Percentiles rank a stretch among this genome's conserved stretches.
These are phyloP conservation scores for Protomyces pachydermus DNA, from an alignment of 1,139 yeast species.

Conservation along the genomic window DNA sequence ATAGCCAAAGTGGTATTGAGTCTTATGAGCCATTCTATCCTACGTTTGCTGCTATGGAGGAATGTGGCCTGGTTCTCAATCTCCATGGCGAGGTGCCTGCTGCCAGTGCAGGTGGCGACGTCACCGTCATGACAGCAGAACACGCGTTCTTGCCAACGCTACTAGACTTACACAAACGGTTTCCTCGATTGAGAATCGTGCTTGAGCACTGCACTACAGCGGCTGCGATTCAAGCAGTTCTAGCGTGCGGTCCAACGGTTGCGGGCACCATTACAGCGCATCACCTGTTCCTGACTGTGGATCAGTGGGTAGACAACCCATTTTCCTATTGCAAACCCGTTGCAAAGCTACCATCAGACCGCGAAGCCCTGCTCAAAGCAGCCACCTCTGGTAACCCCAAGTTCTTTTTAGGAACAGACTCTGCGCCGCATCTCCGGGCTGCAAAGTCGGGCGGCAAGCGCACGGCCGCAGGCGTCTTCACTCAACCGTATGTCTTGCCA, in stretches of 20 bases:
- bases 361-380: slow-evolving; percentile 72
- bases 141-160: slow-evolving; percentile 89
- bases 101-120: slow-evolving; percentile 44
- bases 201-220: slow-evolving; percentile 93
- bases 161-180: slow-evolving; percentile 66
- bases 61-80: slow-evolving; percentile 68
- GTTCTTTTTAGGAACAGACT: slow-evolving; percentile 94
- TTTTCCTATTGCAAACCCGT: slow-evolving; percentile 96
- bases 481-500: slow-evolving; percentile 76
- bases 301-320: slow-evolving; percentile 95
- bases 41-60: slow-evolving; percentile 79
- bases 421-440: slow-evolving; percentile 90
- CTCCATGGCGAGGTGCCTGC: slow-evolving; percentile 95
- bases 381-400: slow-evolving; percentile 89
- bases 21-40: slow-evolving; percentile 86
- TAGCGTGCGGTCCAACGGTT: slow-evolving; percentile 65
- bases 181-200: slow-evolving; percentile 81
- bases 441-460: slow-evolving; percentile 61
- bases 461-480: slow-evolving; percentile 87
- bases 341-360: slow-evolving; percentile 84
- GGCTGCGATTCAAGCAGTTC: slow-evolving; percentile 75
- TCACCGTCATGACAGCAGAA: slow-evolving; percentile 91
- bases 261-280: slow-evolving; percentile 96
- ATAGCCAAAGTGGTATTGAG: slow-evolving; percentile 85
- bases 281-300: slow-evolving; percentile 80